Evolutionary conservation across 2,329 filamentous ascomycete genomes (phyloP), one percentile per base, ranked within the genome.

Genomic region (Trichoderma sp.): DNA sequence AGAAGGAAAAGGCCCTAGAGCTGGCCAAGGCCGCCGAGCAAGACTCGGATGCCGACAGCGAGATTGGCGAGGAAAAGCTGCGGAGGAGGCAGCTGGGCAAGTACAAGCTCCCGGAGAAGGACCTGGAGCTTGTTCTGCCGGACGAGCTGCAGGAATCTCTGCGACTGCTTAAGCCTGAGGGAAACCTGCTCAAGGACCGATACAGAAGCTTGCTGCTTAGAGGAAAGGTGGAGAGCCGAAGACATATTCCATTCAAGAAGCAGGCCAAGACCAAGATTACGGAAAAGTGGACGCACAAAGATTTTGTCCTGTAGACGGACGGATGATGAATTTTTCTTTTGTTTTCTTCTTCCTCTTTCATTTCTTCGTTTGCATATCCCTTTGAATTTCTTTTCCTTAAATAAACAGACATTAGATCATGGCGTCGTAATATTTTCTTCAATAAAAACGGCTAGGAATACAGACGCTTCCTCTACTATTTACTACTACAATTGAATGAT

Each of bases 201-300:
- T 98, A 97, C 85, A 87, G 96, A 74, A 98, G 89, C 80, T 86
- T 98, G 83, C 85, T 98, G 74, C 88, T 98, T 39, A 90, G 94
- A 74, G 96, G 96, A 73, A 97, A 96, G 83, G 83, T 99, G 73
- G 96, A 99, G 85, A 88, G 89, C 64, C 88, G 96, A 76, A 91
- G 91, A 80, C 91, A 91, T 67, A 89, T 95, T 72, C 88, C 91
- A 7, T 95, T 96, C 83, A 88, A 88, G 78, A 97, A 93, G 87
- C 93, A 96, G 85, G 89, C 89, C 74, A 95, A 91, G 86, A 90
- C 86, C 76, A 93, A 93, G 81, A 83, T 90, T 66, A 97, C 94
- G 7, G 96, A 98, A 88, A 99, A 98, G 84, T 99, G 96, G 96
- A 90, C 91, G 58, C 93, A 97, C 85, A 99, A 99, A 87, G 96